Conservation (phyloP, 2,329 filamentous ascomycete genomes). For the Cercospora zeina region DNA sequence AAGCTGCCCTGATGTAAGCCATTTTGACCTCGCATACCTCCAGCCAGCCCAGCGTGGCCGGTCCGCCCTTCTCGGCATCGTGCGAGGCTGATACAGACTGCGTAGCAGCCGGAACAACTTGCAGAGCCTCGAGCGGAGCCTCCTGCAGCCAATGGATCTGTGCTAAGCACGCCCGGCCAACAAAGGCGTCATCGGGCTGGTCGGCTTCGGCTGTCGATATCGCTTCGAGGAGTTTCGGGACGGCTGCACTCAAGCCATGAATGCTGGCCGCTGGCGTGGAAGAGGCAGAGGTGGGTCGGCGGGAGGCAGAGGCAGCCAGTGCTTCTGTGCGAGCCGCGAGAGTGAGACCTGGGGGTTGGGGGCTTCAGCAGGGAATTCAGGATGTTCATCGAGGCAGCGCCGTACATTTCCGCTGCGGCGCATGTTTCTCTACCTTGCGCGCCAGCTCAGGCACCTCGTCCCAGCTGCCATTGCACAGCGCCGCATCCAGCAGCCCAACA, state of each 20-base stretch:
- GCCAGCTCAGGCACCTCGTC: slow-evolving; percentile 81
- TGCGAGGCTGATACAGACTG: neutral
- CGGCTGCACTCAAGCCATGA: slow-evolving; percentile 41
- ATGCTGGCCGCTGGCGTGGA: slow-evolving; percentile 41
- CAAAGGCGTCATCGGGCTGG: slow-evolving; percentile 59
- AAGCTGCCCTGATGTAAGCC: slow-evolving; percentile 36
- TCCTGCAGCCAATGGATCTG: slow-evolving; percentile 81
- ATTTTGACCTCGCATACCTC: slow-evolving; percentile 62
- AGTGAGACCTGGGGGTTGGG: slow-evolving; percentile 45
- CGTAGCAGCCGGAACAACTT: slow-evolving; percentile 45
- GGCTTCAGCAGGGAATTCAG: slow-evolving; percentile 6
- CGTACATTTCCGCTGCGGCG: slow-evolving; percentile 79
- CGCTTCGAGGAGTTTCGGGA: slow-evolving; percentile 45
- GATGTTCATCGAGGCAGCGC: neutral
- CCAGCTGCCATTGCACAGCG: slow-evolving; percentile 87
- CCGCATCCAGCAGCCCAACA: slow-evolving; percentile 76
- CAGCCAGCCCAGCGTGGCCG: slow-evolving; percentile 63
- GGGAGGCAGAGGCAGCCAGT: slow-evolving; percentile 48
- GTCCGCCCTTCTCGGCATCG: slow-evolving; percentile 5
- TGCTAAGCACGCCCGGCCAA: slow-evolving; percentile 78
- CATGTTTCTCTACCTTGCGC: slow-evolving; percentile 92
- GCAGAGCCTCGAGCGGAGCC: slow-evolving; percentile 59
- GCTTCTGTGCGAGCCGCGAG: slow-evolving; percentile 51
- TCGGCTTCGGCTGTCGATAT: slow-evolving; percentile 31
- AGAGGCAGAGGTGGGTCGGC: slow-evolving; percentile 46